phyloP scores from a whole-genome alignment of 352 stramenopile genomes.

The Globisporangium rhizosaccharum region DNA sequence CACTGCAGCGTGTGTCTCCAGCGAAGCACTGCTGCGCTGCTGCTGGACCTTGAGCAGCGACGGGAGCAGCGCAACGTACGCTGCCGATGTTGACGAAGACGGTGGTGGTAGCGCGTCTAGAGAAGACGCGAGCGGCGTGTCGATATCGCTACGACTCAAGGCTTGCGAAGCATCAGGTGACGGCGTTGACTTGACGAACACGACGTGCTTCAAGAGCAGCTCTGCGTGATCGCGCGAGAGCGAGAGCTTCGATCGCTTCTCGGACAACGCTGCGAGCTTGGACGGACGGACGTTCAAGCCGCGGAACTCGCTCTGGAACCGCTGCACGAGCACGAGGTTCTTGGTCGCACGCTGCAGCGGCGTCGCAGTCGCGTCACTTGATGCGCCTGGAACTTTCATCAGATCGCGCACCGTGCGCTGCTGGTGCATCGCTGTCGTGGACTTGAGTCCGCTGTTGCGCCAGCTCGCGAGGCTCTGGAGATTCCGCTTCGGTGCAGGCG shows the following conservation, averaged over 20 bases:
- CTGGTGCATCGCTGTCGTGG: constrained; percentile 8
- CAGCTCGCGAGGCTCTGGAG: constrained; percentile 13
- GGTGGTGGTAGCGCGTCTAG: not conserved
- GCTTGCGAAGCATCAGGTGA: no score
- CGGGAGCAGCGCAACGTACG: constrained; percentile 37
- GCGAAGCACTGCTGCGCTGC: constrained; percentile 12
- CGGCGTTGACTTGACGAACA: constrained; percentile 30
- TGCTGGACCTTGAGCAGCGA: constrained; percentile 39
- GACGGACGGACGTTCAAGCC: constrained; percentile 35
- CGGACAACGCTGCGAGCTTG: constrained; percentile 29
- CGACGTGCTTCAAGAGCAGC: constrained; percentile 32
- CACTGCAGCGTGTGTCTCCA: constrained; percentile 26
- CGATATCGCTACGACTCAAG: not conserved
- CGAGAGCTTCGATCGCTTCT: constrained; percentile 29
- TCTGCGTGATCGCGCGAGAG: constrained; percentile 41
- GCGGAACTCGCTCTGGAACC: constrained; percentile 39
- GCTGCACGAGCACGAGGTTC: constrained; percentile 20
- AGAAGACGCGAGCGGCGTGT: not conserved
- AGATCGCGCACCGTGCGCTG: constrained; percentile 11
- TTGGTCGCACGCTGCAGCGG: not conserved
- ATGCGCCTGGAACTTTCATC: not conserved
- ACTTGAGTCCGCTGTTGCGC: constrained; percentile 19
- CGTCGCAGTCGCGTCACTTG: not conserved
- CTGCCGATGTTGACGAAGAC: not conserved
- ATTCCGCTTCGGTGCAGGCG: not conserved